Base-by-base conservation (phyloP, 2,329 filamentous ascomycete species). In the Hypoxylon sp. region DNA sequence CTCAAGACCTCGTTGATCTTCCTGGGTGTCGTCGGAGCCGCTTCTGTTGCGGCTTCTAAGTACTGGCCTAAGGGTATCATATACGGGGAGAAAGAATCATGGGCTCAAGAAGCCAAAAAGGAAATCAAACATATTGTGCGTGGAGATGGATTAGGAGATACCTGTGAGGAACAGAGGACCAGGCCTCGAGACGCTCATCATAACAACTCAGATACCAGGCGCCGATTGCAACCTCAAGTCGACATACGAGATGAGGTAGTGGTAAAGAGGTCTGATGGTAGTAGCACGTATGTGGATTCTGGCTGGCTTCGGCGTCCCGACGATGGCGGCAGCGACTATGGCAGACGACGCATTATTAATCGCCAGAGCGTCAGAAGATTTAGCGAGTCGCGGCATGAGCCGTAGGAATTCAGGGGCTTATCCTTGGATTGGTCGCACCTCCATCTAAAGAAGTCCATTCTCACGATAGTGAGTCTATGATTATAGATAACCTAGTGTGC, bases 41-140 rank as follows among this genome's bases (percentile, higher is more conserved):
- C 79, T 8, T 78, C 79, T 0, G 72, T 79, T 22, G 76, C 77
- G 3, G 79, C 78, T 1, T 77, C 82, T 71, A 80, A 78, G 68
- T 78, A 77, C 67, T 81, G 79, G 80, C 80, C 81, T 55, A 80
- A 79, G 63, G 81, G 80, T 10, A 71, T 78, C 26, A 69, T 75
- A 0, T 80, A 82, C 61, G 79, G 80, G 61, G 79, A 80, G 22
- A 80, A 79, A 65, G 80, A 81, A 63, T 76, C 78, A 22, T 81
- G 80, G 78, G 66, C 64, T 0, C 54, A 64, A 8, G 60, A 70
- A 39, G 78, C 78, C 26, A 70, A 67, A 19, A 62, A 74, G 51
- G 71, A 74, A 53, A 59, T 57, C 17, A 69, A 68, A 19, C 57
- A 65, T 50, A 59, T 46, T n/a, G 26, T 71, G 39, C 35, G 29